Percentiles rank a stretch among this genome's conserved stretches.
Conservation (phyloP, 768 basidiomycete genomes). For the Pleurotus tuber-regium region DNA sequence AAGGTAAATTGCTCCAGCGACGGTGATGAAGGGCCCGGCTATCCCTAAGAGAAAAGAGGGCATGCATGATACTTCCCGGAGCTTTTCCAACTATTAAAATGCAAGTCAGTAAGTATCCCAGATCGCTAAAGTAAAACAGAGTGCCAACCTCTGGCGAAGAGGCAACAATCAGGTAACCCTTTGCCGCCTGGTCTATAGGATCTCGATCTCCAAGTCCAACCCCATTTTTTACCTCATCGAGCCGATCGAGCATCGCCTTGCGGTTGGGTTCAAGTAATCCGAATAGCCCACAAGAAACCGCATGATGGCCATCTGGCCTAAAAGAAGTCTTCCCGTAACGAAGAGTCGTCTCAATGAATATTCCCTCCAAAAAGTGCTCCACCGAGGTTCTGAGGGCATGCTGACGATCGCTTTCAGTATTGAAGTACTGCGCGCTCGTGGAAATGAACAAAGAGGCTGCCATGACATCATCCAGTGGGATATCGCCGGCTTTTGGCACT, state of each 20-base stretch:
- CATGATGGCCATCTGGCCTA: not conserved
- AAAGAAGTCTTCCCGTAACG: not conserved
- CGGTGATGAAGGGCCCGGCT: not conserved
- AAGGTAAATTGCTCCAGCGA: slow-evolving; percentile 2
- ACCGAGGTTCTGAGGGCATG: not conserved
- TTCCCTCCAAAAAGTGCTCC: not conserved
- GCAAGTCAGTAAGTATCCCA: not conserved
- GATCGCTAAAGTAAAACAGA: not conserved
- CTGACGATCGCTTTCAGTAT: not conserved
- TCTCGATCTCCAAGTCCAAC: not conserved
- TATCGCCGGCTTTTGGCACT: not conserved
- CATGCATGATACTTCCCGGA: slow-evolving; percentile 4
- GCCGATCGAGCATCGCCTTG: not conserved
- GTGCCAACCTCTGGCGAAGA: not conserved
- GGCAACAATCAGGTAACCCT: not conserved
- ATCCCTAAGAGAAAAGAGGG: not conserved
- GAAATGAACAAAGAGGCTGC: not conserved
- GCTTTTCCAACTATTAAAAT: not conserved
- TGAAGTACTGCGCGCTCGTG: not conserved
- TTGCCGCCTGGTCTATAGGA: not conserved
- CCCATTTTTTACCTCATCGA: not conserved
- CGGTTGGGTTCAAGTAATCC: not conserved
- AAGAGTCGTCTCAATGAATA: not conserved
- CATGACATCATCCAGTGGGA: not conserved
- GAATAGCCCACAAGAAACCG: not conserved